phyloP scores from a whole-genome alignment of 352 stramenopile genomes.

The Pythium myriotylum region DNA sequence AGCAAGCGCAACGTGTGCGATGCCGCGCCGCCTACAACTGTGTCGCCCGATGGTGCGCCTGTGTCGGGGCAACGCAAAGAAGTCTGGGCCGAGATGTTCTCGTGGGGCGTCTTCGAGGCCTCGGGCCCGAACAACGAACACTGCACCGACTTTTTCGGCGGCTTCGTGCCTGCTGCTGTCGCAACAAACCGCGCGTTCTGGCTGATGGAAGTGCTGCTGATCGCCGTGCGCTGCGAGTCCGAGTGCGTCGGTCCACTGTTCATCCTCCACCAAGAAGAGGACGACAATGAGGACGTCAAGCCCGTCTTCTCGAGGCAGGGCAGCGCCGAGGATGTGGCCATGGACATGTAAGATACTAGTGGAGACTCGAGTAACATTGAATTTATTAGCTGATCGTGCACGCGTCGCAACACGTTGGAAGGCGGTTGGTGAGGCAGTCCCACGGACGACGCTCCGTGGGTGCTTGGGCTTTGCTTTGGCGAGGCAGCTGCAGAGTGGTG shows the following conservation, averaged over 20 bases:
- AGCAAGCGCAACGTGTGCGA: constrained; percentile 22
- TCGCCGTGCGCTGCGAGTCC: constrained; percentile 65
- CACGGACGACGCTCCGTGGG: constrained; percentile 10
- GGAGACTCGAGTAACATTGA: too few relatives aligned
- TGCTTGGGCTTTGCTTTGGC: neutral
- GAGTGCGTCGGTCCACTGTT: constrained; percentile 61
- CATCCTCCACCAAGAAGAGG: constrained; percentile 33
- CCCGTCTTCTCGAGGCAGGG: neutral
- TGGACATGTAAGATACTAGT: constrained; percentile 10
- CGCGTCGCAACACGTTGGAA: constrained; percentile 16
- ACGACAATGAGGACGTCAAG: constrained; percentile 3
- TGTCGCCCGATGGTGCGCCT: neutral
- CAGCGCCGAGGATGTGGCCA: constrained; percentile 5
- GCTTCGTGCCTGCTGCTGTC: constrained; percentile 47
- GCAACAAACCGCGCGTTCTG: constrained; percentile 61
- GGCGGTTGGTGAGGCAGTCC: constrained; percentile 3
- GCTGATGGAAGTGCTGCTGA: constrained; percentile 71
- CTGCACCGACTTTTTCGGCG: constrained; percentile 67
- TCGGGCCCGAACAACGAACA: constrained; percentile 37
- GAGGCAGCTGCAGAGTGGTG: constrained; percentile 43
- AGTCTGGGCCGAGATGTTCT: constrained; percentile 67
- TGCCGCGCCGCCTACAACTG: constrained; percentile 12
- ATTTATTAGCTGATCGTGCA: constrained; percentile 20
- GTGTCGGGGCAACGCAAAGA: neutral
- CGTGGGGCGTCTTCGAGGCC: constrained; percentile 64